Percentiles rank a stretch among this genome's conserved stretches.
Conservation (phyloP, 139 green algal genomes). For the Volvox africanus region DNA sequence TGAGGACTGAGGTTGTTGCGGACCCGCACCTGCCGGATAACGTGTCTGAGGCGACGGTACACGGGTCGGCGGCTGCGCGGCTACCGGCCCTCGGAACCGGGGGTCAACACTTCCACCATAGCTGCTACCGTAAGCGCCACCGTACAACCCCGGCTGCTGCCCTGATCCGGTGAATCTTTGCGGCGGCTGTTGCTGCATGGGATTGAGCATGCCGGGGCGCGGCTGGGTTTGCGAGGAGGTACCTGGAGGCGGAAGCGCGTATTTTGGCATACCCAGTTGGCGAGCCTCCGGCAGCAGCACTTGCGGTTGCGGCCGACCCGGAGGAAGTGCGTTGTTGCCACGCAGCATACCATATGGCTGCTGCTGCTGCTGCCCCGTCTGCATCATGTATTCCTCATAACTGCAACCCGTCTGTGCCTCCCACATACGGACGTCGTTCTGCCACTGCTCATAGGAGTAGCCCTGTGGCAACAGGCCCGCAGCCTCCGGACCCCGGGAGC, state of each 20-base stretch:
- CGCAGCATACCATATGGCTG: too few relatives aligned
- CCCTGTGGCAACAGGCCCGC: conserved; percentile 27
- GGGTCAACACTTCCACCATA: neutral
- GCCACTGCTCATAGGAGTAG: conserved; percentile 65
- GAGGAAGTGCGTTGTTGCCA: neutral
- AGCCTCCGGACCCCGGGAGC: neutral
- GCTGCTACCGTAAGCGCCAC: neutral
- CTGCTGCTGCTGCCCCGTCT: conserved; percentile 42
- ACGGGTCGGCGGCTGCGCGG: neutral
- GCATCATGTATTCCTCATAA: conserved; percentile 58
- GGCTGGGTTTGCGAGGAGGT: neutral
- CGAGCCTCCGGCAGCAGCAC: neutral
- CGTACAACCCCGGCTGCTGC: neutral
- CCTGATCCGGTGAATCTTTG: neutral
- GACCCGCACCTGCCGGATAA: neutral
- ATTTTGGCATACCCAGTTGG: neutral
- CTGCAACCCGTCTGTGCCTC: conserved; percentile 67
- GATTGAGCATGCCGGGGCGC: neutral
- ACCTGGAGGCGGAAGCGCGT: conserved; percentile 16
- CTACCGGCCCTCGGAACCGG: neutral
- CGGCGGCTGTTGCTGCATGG: neutral
- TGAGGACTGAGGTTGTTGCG: conserved; percentile 12
- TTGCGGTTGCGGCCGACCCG: neutral
- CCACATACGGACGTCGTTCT: conserved; percentile 66
- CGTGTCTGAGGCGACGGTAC: neutral